Evolutionary conservation across 768 basidiomycete species (phyloP), one percentile per base, ranked within the genome.

Genomic region (Suillus discolor): DNA sequence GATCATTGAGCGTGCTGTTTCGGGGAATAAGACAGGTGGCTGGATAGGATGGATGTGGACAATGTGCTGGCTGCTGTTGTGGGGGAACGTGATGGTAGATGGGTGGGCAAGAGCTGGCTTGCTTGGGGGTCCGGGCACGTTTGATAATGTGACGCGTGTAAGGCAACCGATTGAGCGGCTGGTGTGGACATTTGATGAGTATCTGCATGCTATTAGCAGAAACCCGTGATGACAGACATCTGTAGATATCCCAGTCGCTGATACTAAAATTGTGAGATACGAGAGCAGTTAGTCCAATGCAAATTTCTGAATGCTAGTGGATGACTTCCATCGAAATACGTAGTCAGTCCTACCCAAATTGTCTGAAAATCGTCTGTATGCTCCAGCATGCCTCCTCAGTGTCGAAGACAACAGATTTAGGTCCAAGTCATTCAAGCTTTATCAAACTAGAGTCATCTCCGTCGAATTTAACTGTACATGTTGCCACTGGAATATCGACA

Each of bases 1-100:
- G 16, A 62, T 86, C 2, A 62, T 83, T 20, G 89, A 90, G 71
- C 72, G 55, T 15, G 66, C 3, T n/a, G 23, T 69, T 20, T 78
- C 72, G 0, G 75, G 78, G 6, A 64, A 68, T 63, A 71, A 63
- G 28, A 75, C 79, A 3, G 66, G 70, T 23, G 82, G 79, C 3
- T 62, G 65, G 41, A 20, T 39, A 9, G 80, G 80, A 20, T 73
- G 77, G 71, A 18, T 73, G 11, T 83, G 81, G 82, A 75, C 74
- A 47, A 73, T 75, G 70, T 15, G 23, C 0, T 78, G 76, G 74
- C 57, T 75, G 23, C 2, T 71, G 6, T 16, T 64, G 16, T 76
- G 72, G 66, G 77, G 71, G 6, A 66, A 60, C 18, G 11, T 72
- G 41, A 66, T 77, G 44, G 41, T 70, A 2, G 77, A 77, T 25